phyloP scores from a whole-genome alignment of 1,139 yeast species.

The Diutina pseudorugosa region DNA sequence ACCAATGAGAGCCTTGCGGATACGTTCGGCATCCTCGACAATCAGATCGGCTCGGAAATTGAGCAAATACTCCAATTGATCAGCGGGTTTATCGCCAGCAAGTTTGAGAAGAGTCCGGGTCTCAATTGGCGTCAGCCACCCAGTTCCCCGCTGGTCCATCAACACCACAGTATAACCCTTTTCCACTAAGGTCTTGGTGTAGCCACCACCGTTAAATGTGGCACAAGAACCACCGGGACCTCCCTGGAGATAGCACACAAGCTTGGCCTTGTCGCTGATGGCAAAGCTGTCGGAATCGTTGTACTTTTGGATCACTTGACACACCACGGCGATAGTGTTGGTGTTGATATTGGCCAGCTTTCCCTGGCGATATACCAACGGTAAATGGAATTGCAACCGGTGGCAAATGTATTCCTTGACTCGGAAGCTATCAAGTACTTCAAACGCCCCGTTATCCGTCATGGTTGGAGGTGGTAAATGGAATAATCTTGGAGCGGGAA shows the following conservation, averaged over 20 bases:
- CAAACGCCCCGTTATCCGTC: background rate
- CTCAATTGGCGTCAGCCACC: conserved; percentile 36
- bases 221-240: conserved; percentile 46
- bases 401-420: conserved; percentile 7
- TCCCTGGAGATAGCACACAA: conserved; percentile 39
- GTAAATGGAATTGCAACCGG: conserved; percentile 16
- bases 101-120: conserved; percentile 14
- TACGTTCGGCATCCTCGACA: conserved; percentile 35
- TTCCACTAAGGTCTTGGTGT: conserved; percentile 25
- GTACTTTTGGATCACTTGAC: conserved; percentile 23
- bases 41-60: conserved; percentile 42
- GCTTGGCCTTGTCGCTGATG: conserved; percentile 13
- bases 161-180: conserved; percentile 35
- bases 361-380: conserved; percentile 14
- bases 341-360: background rate
- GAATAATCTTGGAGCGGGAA: too few relatives aligned
- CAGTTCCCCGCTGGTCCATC: conserved; percentile 51
- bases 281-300: background rate
- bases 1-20: conserved; percentile 25
- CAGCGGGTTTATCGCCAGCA: conserved; percentile 9
- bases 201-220: conserved; percentile 15
- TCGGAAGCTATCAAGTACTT: background rate
- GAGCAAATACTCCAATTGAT: conserved; percentile 24
- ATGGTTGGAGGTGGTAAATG: too few relatives aligned
- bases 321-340: conserved; percentile 17